These are phyloP conservation scores for Boletus rubroflammeus DNA, from an alignment of 768 basidiomycete species.

Conservation along the genomic window DNA sequence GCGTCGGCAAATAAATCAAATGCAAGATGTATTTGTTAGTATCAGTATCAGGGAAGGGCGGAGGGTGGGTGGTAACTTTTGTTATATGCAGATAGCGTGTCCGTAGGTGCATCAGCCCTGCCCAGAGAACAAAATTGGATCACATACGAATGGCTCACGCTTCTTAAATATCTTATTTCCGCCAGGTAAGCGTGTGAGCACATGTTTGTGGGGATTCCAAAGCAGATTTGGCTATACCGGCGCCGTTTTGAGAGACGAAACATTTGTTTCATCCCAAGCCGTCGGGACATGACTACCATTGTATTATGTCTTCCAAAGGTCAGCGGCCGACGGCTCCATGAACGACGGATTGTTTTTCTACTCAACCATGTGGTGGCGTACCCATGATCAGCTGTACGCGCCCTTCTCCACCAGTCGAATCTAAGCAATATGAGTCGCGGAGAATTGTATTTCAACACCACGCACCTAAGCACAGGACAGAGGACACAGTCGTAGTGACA, in stretches of 20 bases:
- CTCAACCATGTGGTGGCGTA: not conserved
- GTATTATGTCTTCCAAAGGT: not conserved
- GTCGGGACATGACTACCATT: not conserved
- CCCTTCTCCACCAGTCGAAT: not conserved
- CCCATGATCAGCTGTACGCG: not conserved
- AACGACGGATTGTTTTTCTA: not conserved
- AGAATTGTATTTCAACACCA: not conserved
- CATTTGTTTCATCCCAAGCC: constrained; percentile 16
- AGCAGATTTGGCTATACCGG: not conserved
- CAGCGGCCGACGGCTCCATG: not conserved
- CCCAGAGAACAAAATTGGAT: not conserved
- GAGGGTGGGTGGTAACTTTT: not conserved
- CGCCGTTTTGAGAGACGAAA: constrained; percentile 13
- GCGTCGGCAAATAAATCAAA: not conserved
- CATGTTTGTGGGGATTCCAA: not conserved
- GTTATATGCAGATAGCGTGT: not conserved
- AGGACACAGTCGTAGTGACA: not conserved
- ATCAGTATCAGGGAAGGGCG: not conserved
- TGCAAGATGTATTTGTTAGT: not conserved
- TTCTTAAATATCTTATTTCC: constrained; percentile 8
- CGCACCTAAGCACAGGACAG: not conserved
- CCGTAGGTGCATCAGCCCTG: not conserved
- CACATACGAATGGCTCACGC: not conserved
- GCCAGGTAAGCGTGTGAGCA: constrained; percentile 5
- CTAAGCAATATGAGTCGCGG: not conserved